These are phyloP conservation scores for Sphagnum fallax DNA, from an alignment of 228 moss, liverwort and hornwort genomes.

Conservation along the genomic window DNA sequence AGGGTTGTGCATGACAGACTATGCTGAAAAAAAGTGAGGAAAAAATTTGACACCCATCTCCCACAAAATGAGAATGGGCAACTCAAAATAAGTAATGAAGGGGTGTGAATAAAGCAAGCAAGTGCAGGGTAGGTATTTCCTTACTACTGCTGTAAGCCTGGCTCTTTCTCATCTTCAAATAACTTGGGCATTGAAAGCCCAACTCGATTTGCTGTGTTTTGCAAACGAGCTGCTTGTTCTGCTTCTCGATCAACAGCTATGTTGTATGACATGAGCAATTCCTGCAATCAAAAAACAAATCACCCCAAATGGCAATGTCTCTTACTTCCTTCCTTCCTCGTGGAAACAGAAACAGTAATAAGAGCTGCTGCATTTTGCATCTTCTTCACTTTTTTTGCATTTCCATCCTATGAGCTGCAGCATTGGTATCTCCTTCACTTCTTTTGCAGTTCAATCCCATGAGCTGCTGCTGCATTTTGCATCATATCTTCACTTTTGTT, in stretches of 20 bases:
- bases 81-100: too few relatives aligned
- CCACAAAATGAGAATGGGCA: too few relatives aligned
- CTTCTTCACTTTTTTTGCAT: background rate
- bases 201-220: constrained; percentile 74
- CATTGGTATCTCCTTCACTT: constrained; percentile 19
- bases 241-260: constrained; percentile 68
- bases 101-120: too few relatives aligned
- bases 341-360: background rate
- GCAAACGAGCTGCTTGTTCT: constrained; percentile 58
- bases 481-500: too few relatives aligned
- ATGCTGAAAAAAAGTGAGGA: too few relatives aligned
- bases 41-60: too few relatives aligned
- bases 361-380: background rate
- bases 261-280: constrained; percentile 79
- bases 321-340: background rate
- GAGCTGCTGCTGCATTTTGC: too few relatives aligned
- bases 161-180: constrained; percentile 17
- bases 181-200: constrained; percentile 70
- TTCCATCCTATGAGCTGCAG: background rate
- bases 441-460: too few relatives aligned
- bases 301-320: background rate
- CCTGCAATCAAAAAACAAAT: constrained; percentile 28
- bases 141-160: too few relatives aligned
- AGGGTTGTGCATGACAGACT: too few relatives aligned
- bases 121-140: too few relatives aligned